phyloP scores from a whole-genome alignment of 495 filamentous ascomycete species.

The Cudoniella acicularis region DNA sequence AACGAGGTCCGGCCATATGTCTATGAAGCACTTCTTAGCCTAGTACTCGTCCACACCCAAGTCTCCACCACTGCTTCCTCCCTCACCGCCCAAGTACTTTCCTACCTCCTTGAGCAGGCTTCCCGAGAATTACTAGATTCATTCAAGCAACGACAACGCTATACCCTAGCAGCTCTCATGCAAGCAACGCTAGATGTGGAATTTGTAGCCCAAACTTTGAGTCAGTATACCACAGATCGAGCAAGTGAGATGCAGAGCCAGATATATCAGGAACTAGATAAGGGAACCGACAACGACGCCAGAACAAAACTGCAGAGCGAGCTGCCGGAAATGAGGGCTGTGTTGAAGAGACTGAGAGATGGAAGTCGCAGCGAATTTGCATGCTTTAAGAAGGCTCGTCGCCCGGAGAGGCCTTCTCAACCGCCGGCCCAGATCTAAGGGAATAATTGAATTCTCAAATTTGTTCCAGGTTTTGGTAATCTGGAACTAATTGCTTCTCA shows the following conservation, averaged over 20 bases:
- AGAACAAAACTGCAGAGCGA: constrained; percentile 75
- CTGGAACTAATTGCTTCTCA: too few species aligned
- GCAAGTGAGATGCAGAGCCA: constrained; percentile 74
- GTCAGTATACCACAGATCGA: constrained; percentile 79
- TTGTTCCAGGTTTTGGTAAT: too few species aligned
- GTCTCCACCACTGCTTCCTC: constrained; percentile 75
- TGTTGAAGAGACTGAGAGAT: constrained; percentile 79
- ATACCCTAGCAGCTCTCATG: constrained; percentile 78
- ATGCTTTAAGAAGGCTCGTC: constrained; percentile 57
- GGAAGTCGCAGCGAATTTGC: constrained; percentile 81
- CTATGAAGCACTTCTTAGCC: constrained; percentile 73
- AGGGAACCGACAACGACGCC: constrained; percentile 80
- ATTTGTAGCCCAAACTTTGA: constrained; percentile 90
- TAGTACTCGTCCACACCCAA: constrained; percentile 89
- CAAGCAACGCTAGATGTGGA: constrained; percentile 96
- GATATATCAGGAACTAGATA: constrained; percentile 86
- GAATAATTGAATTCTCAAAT: too few species aligned
- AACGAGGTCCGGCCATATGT: constrained; percentile 80
- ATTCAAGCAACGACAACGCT: constrained; percentile 63
- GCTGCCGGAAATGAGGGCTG: constrained; percentile 79
- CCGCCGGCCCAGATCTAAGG: background rate
- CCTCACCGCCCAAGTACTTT: constrained; percentile 70
- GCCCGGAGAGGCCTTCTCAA: background rate
- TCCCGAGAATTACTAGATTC: constrained; percentile 65
- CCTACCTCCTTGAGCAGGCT: constrained; percentile 73